Evolutionary conservation across 2,329 filamentous ascomycete genomes (phyloP).

Genomic region (Taxawa tesnikishii): DNA sequence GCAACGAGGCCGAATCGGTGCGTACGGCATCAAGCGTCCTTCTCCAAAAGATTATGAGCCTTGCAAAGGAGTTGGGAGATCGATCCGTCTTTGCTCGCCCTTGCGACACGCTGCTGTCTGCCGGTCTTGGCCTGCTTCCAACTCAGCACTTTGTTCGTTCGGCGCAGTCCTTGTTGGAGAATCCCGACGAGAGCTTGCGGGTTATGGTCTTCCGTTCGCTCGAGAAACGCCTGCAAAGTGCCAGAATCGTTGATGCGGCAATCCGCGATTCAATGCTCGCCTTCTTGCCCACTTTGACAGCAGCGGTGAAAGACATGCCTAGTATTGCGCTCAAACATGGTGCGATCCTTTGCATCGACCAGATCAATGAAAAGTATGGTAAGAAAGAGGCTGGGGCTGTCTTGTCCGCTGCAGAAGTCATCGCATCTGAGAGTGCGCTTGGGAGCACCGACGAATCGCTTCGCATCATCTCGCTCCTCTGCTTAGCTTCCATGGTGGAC

Average conservation of each 20-base stretch:
- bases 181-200: constrained; percentile 58
- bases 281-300: constrained; percentile 68
- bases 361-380: constrained; percentile 88
- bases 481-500: constrained; percentile 78
- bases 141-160: constrained; percentile 83
- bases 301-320: constrained; percentile 59
- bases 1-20: constrained; percentile 12
- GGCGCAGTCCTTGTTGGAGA: constrained; percentile 67
- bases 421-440: constrained; percentile 65
- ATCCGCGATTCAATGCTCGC: constrained; percentile 61
- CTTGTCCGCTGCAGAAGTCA: constrained; percentile 59
- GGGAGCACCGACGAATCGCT: constrained; percentile 61
- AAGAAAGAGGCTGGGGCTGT: constrained; percentile 77
- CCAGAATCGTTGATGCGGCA: constrained; percentile 53
- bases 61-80: neutral
- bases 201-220: constrained; percentile 72
- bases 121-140: constrained; percentile 72
- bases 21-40: constrained; percentile 24
- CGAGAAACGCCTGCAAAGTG: constrained; percentile 64
- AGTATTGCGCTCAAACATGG: constrained; percentile 71
- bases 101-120: constrained; percentile 57
- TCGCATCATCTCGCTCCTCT: constrained; percentile 73
- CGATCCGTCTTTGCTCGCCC: constrained; percentile 34
- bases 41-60: constrained; percentile 18
- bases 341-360: constrained; percentile 80